Evolutionary conservation across 768 basidiomycete genomes (phyloP).

Genomic region (Naganishia onofrii): DNA sequence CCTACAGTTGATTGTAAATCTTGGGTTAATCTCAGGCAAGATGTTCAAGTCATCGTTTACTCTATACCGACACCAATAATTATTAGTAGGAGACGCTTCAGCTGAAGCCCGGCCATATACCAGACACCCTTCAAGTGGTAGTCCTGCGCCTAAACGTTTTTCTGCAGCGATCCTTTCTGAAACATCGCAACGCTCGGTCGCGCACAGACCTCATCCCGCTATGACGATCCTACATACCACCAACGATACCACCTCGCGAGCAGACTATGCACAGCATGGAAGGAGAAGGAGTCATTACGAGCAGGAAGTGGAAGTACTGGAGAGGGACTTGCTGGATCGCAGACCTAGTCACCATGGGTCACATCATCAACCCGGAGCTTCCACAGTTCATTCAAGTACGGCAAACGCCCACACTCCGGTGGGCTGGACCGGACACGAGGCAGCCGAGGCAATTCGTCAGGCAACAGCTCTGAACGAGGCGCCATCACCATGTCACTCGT

Average conservation of each 20-base stretch:
- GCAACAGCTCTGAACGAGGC: background rate
- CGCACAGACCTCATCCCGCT: slow-evolving; percentile 4
- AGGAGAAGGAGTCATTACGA: slow-evolving; percentile 10
- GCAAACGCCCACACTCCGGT: background rate
- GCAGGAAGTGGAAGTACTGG: slow-evolving; percentile 12
- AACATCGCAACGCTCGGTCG: background rate
- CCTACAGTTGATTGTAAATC: background rate
- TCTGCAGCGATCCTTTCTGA: background rate
- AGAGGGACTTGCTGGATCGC: slow-evolving; percentile 17
- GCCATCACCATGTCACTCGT: slow-evolving; percentile 9
- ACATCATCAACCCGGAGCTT: background rate
- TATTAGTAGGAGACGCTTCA: too few relatives aligned
- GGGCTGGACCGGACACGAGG: background rate
- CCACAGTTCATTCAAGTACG: background rate
- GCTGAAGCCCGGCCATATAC: too few relatives aligned
- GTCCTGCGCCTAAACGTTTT: background rate
- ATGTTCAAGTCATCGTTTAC: background rate
- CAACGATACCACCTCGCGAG: background rate
- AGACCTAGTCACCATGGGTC: background rate
- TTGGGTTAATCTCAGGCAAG: background rate
- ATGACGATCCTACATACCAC: background rate
- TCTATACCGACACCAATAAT: background rate
- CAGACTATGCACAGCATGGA: background rate
- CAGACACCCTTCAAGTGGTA: too few relatives aligned
- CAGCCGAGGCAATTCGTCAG: background rate